phyloP scores from a whole-genome alignment of 352 stramenopile species.

The Chrysophaeum taylorii region DNA sequence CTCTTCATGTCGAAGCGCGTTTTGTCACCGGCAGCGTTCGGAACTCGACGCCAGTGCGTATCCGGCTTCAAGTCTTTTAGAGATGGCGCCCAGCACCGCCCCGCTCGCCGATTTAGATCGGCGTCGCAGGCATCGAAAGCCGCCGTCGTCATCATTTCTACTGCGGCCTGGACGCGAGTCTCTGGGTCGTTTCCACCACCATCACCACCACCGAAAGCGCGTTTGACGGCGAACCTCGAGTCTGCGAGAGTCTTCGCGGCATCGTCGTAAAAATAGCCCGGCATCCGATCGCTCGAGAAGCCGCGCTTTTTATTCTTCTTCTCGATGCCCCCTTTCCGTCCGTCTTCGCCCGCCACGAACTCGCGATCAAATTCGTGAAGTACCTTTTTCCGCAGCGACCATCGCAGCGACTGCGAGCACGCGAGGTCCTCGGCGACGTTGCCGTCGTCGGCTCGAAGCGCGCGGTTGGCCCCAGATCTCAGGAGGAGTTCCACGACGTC shows the following conservation, averaged over 20 bases:
- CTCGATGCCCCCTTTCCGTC: background rate
- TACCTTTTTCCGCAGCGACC: background rate
- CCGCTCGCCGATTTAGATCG: background rate
- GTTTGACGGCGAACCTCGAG: no score
- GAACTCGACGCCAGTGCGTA: no score
- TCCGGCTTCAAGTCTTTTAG: no score
- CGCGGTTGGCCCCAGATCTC: background rate
- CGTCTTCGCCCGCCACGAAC: no score
- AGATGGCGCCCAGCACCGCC: background rate
- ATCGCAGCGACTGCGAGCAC: no score
- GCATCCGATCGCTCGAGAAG: background rate
- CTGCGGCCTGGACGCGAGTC: background rate
- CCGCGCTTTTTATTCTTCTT: background rate
- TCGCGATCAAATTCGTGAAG: background rate
- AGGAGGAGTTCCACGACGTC: background rate
- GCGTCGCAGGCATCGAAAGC: background rate
- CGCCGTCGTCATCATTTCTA: background rate
- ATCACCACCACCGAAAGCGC: background rate
- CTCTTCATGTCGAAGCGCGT: no score
- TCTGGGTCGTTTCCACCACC: background rate
- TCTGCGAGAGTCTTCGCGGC: no score
- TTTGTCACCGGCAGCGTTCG: no score
- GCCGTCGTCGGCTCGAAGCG: background rate
- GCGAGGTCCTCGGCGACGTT: background rate
- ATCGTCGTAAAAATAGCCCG: no score